A percentile compares a stretch with the other conserved stretches of the same genome.
Conservation (phyloP, 805 yeast genomes). For the Ogataea dorogensis region DNA sequence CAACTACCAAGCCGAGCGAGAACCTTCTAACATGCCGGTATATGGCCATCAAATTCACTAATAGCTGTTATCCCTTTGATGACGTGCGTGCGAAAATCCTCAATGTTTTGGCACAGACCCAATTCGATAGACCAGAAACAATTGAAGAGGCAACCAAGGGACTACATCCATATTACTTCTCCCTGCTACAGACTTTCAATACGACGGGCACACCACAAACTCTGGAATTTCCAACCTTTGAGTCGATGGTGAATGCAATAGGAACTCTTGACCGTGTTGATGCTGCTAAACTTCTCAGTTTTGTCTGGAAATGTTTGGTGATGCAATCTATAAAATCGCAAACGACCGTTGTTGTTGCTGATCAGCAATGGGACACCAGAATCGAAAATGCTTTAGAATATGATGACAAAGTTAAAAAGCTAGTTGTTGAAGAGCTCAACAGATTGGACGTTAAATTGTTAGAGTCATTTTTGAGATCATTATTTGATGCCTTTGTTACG, state of each 20-base stretch:
- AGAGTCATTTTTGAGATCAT: slow-evolving; percentile 19
- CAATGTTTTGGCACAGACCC: slow-evolving; percentile 57
- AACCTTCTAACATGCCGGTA: slow-evolving; percentile 50
- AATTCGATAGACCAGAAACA: slow-evolving; percentile 63
- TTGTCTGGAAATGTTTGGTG: slow-evolving; percentile 56
- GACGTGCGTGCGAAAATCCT: slow-evolving; percentile 67
- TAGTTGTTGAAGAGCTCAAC: slow-evolving; percentile 24
- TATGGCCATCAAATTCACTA: slow-evolving; percentile 62
- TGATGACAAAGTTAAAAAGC: slow-evolving; percentile 50
- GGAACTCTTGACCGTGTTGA: slow-evolving; percentile 23
- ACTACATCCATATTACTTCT: slow-evolving; percentile 79
- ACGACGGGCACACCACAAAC: slow-evolving; percentile 24
- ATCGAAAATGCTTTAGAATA: slow-evolving; percentile 65
- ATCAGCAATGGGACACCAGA: slow-evolving; percentile 72
- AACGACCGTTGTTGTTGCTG: slow-evolving; percentile 57
- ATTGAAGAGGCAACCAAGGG: slow-evolving; percentile 80
- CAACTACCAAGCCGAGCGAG: slow-evolving; percentile 30
- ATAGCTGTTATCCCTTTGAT: slow-evolving; percentile 60
- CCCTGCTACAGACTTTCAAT: slow-evolving; percentile 41
- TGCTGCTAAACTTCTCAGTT: slow-evolving; percentile 44
- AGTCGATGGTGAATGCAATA: slow-evolving; percentile 36
- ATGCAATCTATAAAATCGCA: slow-evolving; percentile 59
- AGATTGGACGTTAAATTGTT: not conserved
- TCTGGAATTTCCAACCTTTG: slow-evolving; percentile 56
- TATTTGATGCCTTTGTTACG: slow-evolving; percentile 2